phyloP scores from a whole-genome alignment of 305 asterid species.

The Fraxinus angustifolia region DNA sequence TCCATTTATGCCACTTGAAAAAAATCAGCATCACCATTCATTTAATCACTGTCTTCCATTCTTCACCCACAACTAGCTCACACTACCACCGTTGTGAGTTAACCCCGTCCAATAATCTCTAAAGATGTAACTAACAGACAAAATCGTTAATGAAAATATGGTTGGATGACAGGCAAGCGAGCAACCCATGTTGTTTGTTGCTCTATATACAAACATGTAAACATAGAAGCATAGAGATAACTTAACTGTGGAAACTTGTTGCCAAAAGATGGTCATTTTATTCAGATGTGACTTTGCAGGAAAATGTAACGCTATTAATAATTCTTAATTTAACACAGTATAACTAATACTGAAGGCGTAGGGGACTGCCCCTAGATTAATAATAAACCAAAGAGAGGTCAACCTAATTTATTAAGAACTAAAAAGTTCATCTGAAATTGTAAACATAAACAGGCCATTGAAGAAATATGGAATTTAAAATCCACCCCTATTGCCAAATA shows the following conservation, averaged over 20 bases:
- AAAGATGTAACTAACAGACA: neutral
- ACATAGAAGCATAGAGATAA: neutral
- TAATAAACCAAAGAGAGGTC: neutral
- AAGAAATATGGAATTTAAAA: conserved; percentile 15
- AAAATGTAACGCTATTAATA: neutral
- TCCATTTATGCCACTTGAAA: neutral
- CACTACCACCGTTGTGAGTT: neutral
- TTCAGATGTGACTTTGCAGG: neutral
- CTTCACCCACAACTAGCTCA: neutral
- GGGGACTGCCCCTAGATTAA: conserved; percentile 5
- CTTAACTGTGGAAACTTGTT: neutral
- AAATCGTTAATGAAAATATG: neutral
- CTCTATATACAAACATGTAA: neutral
- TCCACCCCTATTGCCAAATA: conserved; percentile 24
- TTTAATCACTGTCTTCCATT: neutral
- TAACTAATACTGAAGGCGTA: conserved; percentile 7
- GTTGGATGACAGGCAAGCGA: neutral
- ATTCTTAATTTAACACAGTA: conserved; percentile 10
- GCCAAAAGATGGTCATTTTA: neutral
- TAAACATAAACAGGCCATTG: conserved; percentile 8
- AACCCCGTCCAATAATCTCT: neutral
- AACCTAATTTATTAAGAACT: neutral
- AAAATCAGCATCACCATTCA: neutral
- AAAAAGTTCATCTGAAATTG: conserved; percentile 8
- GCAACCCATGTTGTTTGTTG: neutral